Conservation (phyloP, 345 rosid genomes). For the Citrus sinensis region DVS_A1.0 CM039167.1:11355501-11356000, state of each 20-base stretch:
- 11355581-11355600: slow-evolving; percentile 32
- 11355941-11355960: slow-evolving; percentile 30
- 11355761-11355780: slow-evolving; percentile 31
- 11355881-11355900: slow-evolving; percentile 30
- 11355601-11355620: slow-evolving; percentile 35
- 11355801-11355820: slow-evolving; percentile 25
- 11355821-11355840: slow-evolving; percentile 26
- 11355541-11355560: neutral
- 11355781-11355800: slow-evolving; percentile 42
- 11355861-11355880: slow-evolving; percentile 33
- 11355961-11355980: slow-evolving; percentile 24
- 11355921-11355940: slow-evolving; percentile 36
- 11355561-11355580: slow-evolving; percentile 15
- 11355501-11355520: neutral
- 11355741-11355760: slow-evolving; percentile 32
- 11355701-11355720: slow-evolving; percentile 30
- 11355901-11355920: slow-evolving; percentile 29
- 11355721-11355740: slow-evolving; percentile 31
- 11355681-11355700: slow-evolving; percentile 27
- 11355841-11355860: slow-evolving; percentile 34
- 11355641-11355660: slow-evolving; percentile 31
- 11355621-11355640: slow-evolving; percentile 40
- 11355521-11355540: slow-evolving; percentile 4
- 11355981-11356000: slow-evolving; percentile 36
- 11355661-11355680: slow-evolving; percentile 33